A percentile compares a stretch with the other conserved stretches of the same genome.
phyloP scores from a whole-genome alignment of 768 basidiomycete species.

The Trametes cingulata region DNA sequence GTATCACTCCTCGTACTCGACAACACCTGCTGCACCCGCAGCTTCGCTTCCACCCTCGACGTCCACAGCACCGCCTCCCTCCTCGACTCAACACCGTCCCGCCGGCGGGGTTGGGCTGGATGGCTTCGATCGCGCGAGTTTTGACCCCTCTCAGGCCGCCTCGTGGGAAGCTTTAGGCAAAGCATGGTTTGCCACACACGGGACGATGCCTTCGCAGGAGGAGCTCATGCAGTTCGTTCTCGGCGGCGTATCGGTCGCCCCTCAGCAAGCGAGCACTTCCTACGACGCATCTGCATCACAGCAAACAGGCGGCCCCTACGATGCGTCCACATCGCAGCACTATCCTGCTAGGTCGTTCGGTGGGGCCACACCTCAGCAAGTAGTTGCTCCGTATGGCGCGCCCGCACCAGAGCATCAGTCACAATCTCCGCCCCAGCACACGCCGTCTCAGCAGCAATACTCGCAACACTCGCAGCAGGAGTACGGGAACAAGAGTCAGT shows the following conservation, averaged over 20 bases:
- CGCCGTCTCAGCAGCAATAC: neutral
- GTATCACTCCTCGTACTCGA: neutral
- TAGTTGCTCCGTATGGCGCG: neutral
- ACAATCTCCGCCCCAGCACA: neutral
- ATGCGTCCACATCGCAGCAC: neutral
- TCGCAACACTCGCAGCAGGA: neutral
- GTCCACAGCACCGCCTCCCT: slow-evolving; percentile 1
- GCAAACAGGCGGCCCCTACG: neutral
- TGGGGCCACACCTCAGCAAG: neutral
- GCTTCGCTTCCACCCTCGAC: slow-evolving; percentile 9
- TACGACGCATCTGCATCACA: neutral
- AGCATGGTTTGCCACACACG: slow-evolving; percentile 73
- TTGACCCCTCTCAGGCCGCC: slow-evolving; percentile 70
- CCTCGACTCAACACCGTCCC: neutral
- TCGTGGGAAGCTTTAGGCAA: slow-evolving; percentile 83
- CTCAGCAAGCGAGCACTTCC: neutral
- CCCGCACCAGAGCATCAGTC: neutral
- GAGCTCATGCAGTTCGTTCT: slow-evolving; percentile 77
- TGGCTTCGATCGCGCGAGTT: slow-evolving; percentile 66
- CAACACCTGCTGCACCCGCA: neutral
- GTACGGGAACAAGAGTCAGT: neutral
- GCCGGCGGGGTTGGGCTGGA: slow-evolving; percentile 48
- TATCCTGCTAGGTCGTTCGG: neutral
- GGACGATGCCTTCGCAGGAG: slow-evolving; percentile 68
- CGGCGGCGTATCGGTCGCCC: neutral